Base-by-base conservation (phyloP, 78 protist genomes). In the Polysphondylium violaceum region DNA sequence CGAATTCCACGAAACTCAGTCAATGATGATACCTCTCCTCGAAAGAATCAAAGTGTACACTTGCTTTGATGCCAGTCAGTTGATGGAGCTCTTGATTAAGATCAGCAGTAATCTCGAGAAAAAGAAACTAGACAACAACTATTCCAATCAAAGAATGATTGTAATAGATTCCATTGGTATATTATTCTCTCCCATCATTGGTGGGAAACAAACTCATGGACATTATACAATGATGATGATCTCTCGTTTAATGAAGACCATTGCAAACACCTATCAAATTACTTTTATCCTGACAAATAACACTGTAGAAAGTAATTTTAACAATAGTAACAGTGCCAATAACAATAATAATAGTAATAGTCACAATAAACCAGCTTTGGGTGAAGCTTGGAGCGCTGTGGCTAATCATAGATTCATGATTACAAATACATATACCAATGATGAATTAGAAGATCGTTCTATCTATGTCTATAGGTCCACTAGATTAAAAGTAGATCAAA, bases 151-250 rank as follows among this genome's bases (percentile, higher is more conserved):
- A n/a, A 83, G 43, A 56, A 19, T 83, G 59, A 44, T 83, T 47
- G 76, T 83, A 1, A 69, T 83, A 19, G 90, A 83, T 50, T 83
- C 90, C 14, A 69, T 83, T 35, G 90, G 90, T 31, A 83, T 78
- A 8, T 17, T 83, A 27, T 19, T 83, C 3, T 71, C 63, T 21
- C 55, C 79, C 5, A 69, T 53, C 9, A 27, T 83, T 58, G 90
- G 90, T 83, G 71, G 76, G n/a, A 83, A 83, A 44, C 72, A 47
- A 55, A 83, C 78, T 6, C 77, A 69, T 55, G 90, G 90, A 41
- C 90, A 83, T 44, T 83, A 19, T 69, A 43, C 60, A 40, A 83
- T 83, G 90, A 83, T 83, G 78, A 69, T 7, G 11, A 69, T 83
- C 0, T 31, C 90, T 8, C 67, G 90, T 58, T 19, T 69, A 23